phyloP scores from a whole-genome alignment of 805 yeast species.

The Yamadazyma olivae region DNA sequence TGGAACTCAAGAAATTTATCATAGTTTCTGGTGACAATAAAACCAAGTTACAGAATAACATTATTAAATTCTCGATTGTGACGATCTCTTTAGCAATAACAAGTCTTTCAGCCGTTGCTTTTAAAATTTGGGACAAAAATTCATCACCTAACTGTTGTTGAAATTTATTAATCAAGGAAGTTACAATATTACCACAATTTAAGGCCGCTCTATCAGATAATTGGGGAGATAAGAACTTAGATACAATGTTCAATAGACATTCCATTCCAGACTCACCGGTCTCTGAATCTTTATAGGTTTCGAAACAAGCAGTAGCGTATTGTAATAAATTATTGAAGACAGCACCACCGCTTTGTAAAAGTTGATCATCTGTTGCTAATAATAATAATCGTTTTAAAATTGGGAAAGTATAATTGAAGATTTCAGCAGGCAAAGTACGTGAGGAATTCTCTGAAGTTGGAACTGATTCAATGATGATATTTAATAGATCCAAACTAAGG shows the following conservation, averaged over 20 bases:
- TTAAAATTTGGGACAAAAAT: conserved; percentile 56
- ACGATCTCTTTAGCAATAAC: conserved; percentile 63
- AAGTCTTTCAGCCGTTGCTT: conserved; percentile 70
- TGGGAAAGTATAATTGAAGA: conserved; percentile 45
- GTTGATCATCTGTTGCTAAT: conserved; percentile 65
- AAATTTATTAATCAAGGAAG: conserved; percentile 54
- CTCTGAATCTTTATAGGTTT: conserved; percentile 27
- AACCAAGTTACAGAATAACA: conserved; percentile 73
- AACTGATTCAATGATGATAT: conserved; percentile 45
- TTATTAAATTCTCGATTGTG: conserved; percentile 72
- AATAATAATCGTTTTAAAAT: conserved; percentile 38
- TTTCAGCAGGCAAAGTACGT: conserved; percentile 30
- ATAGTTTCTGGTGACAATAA: conserved; percentile 60
- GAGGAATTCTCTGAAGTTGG: not conserved
- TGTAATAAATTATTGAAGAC: conserved; percentile 61
- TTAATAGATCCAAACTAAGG: conserved; percentile 55
- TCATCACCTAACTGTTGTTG: conserved; percentile 34
- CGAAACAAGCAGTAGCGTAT: conserved; percentile 32
- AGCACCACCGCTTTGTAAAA: conserved; percentile 75
- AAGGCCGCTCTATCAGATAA: conserved; percentile 79
- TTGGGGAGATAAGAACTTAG: conserved; percentile 67
- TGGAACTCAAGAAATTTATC: conserved; percentile 52
- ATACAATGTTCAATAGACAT: conserved; percentile 58
- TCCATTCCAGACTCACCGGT: conserved; percentile 47
- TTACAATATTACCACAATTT: conserved; percentile 67